Evolutionary conservation across 768 basidiomycete species (phyloP).

Genomic region (Termitomyces sp.): DNA sequence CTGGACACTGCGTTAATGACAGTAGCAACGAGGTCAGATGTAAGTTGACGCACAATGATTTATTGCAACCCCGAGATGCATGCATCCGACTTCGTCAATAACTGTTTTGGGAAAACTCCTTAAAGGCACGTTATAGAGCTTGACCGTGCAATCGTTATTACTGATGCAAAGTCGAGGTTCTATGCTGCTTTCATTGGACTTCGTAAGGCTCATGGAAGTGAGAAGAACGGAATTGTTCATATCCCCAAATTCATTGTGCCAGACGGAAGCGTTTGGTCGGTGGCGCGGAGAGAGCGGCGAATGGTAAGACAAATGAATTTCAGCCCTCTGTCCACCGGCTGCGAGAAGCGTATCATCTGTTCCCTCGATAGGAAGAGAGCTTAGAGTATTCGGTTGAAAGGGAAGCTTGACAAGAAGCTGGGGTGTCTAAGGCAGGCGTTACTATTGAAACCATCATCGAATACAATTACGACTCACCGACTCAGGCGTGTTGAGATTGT

Average conservation of each 20-base stretch:
- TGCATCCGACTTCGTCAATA: conserved; percentile 45
- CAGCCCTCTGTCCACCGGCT: conserved; percentile 69
- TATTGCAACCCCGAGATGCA: conserved; percentile 63
- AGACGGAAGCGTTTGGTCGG: conserved; percentile 29
- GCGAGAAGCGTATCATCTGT: conserved; percentile 60
- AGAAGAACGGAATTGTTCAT: conserved; percentile 85
- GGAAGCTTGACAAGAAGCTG: conserved; percentile 46
- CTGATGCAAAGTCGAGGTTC: conserved; percentile 79
- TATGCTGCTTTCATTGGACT: conserved; percentile 55
- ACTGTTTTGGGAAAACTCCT: conserved; percentile 36
- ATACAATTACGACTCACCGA: conserved; percentile 30
- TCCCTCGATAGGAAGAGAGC: conserved; percentile 48
- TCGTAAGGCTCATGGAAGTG: conserved; percentile 52
- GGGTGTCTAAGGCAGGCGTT: conserved; percentile 27
- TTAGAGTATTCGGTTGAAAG: conserved; percentile 61
- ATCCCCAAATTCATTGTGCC: conserved; percentile 59
- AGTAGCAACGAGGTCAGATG: not conserved
- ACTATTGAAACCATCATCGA: conserved; percentile 10
- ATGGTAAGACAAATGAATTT: conserved; percentile 57
- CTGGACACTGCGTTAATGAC: conserved; percentile 32
- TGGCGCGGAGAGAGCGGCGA: conserved; percentile 25
- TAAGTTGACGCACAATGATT: conserved; percentile 64
- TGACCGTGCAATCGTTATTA: conserved; percentile 82
- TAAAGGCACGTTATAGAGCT: conserved; percentile 72
- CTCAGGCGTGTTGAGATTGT: conserved; percentile 45